Evolutionary conservation across 2,329 filamentous ascomycete species (phyloP), one percentile per base, ranked within the genome.

Genomic region (Truncatella angustata): DNA sequence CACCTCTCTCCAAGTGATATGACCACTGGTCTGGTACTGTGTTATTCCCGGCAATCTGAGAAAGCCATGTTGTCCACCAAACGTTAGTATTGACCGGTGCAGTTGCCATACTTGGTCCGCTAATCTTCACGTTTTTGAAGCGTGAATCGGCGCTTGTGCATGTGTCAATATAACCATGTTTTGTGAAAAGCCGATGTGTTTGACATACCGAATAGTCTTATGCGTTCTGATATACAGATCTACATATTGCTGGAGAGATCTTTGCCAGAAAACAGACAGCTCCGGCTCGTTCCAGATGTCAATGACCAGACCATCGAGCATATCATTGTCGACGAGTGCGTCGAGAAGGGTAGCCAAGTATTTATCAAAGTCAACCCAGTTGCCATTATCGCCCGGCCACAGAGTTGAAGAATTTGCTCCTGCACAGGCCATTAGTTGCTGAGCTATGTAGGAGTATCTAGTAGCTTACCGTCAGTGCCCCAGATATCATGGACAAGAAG

Each of bases 371-470:
- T 65, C 55, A 10, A 61, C 59, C 68, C 69, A 74, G 54, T 73
- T 61, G 2, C 69, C 70, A 50, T 71, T 61, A 52, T 73, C 70
- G 10, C 71, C 71, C 1, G 71, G 71, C 58, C 61, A 73, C 0
- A 58, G 48, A 1, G 65, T 61, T 4, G 63, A 64, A 2, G 56
- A 56, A 26, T 63, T 66, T 18, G 16, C 44, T 10, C 44, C 44
- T 47, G n/a, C 36, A n/a, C 16, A n/a, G 20, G 16, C 36, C 9
- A 39, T 16, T 39, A 16, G 20, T 39, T 16, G 9, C 20, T 21
- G 7, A 16, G 16, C n/a, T 39, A 7, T 9, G 7, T 3, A n/a
- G 16, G 36, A n/a, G n/a, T n/a, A 21, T 32, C 16, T 14, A 18
- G 16, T 9, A 47, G 47, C 28, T 58, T 35, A 47, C 44, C 57